phyloP scores from a whole-genome alignment of 2,329 filamentous ascomycete genomes.

The Ciborinia camelliae region DNA sequence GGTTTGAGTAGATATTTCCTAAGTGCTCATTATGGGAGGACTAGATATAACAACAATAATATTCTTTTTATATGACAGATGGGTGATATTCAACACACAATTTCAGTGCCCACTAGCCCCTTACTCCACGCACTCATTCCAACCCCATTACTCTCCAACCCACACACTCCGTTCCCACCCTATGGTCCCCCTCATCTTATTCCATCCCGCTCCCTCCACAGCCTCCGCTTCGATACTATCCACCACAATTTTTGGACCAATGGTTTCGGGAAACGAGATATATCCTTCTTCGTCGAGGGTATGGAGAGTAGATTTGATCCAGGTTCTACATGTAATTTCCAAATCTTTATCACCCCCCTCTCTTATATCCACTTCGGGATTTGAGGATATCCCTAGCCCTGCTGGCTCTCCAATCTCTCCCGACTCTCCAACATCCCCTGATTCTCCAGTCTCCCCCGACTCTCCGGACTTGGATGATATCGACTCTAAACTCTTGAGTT shows the following conservation, averaged over 20 bases:
- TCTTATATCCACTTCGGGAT: neutral
- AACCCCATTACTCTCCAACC: neutral
- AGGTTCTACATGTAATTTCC: neutral
- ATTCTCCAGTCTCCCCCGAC: neutral
- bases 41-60: too few relatives aligned
- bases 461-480: neutral
- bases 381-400: too few relatives aligned
- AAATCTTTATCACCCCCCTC: neutral
- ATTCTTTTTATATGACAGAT: too few relatives aligned
- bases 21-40: too few relatives aligned
- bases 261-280: neutral
- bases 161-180: conserved; percentile 7
- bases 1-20: too few relatives aligned
- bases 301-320: neutral
- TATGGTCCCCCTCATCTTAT: conserved; percentile 9
- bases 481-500: neutral
- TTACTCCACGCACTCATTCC: neutral
- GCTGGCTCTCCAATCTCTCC: neutral
- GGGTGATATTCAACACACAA: too few relatives aligned
- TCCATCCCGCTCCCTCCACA: neutral
- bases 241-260: conserved; percentile 17
- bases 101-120: too few relatives aligned
- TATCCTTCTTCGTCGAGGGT: neutral
- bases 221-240: conserved; percentile 1
- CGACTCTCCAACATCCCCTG: too few relatives aligned